phyloP scores from a whole-genome alignment of 495 filamentous ascomycete genomes.

The Baudoinia panamericana region DNA sequence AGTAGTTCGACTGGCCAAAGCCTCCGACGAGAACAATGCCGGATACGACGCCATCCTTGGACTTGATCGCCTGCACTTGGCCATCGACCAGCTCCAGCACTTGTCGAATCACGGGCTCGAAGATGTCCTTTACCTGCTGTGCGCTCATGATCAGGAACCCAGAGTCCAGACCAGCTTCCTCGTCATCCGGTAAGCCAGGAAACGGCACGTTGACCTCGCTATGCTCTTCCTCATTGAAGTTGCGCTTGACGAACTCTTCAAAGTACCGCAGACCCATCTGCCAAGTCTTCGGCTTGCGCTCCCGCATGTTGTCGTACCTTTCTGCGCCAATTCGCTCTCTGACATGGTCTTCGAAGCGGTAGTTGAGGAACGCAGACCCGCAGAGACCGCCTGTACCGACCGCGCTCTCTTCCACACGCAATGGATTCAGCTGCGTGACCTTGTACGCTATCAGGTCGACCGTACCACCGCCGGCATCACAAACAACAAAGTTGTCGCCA shows the following conservation, averaged over 20 bases:
- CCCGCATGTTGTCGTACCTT: conserved; percentile 30
- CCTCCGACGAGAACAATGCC: conserved; percentile 61
- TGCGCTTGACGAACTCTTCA: conserved; percentile 46
- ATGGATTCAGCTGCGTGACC: conserved; percentile 27
- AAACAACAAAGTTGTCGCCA: conserved; percentile 32
- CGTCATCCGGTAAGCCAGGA: conserved; percentile 54
- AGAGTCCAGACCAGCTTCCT: conserved; percentile 32
- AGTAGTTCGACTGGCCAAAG: conserved; percentile 54
- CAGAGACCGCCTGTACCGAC: conserved; percentile 41
- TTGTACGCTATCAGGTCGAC: conserved; percentile 33
- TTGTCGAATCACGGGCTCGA: conserved; percentile 40
- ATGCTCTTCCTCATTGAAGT: conserved; percentile 63
- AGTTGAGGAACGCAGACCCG: conserved; percentile 35
- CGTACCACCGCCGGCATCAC: conserved; percentile 33
- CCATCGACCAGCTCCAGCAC: conserved; percentile 46
- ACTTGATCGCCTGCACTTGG: conserved; percentile 39
- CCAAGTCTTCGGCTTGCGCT: conserved; percentile 41
- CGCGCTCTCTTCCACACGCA: conserved; percentile 26
- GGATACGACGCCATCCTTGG: conserved; percentile 49
- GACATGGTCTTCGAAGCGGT: conserved; percentile 35
- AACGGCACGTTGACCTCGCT: conserved; percentile 58
- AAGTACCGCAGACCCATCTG: conserved; percentile 70
- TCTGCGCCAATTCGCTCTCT: conserved; percentile 30
- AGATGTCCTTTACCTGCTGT: conserved; percentile 33
- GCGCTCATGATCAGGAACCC: conserved; percentile 33